phyloP scores from a whole-genome alignment of 129 eudicot genomes.

The Logfia minima region DNA sequence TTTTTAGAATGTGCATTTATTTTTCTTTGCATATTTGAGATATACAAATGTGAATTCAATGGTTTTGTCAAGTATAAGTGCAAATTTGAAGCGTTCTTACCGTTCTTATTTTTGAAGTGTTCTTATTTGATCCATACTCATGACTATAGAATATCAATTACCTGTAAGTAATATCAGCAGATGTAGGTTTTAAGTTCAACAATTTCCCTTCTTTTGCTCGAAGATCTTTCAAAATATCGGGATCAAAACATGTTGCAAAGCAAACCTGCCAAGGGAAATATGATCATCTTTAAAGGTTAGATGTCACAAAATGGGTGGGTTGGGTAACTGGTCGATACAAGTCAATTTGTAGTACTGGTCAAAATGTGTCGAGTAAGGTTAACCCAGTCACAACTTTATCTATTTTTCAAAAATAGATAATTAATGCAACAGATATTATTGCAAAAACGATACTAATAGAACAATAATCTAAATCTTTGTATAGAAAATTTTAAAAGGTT shows the following conservation, averaged over 20 bases:
- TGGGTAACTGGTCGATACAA: not conserved
- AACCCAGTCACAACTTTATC: not conserved
- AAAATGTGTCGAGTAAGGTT: not conserved
- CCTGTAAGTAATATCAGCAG: conserved; percentile 85
- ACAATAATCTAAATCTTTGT: not conserved
- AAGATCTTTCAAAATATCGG: conserved; percentile 67
- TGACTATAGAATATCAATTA: too few species aligned
- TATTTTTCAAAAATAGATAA: not conserved
- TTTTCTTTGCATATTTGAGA: too few species aligned
- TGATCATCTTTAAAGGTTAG: conserved; percentile 3
- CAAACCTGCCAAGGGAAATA: conserved; percentile 62
- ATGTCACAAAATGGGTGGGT: not conserved
- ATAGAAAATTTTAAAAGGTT: not conserved
- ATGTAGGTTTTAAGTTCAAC: conserved; percentile 72
- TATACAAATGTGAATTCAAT: too few species aligned
- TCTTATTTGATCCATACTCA: too few species aligned
- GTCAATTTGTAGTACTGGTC: not conserved
- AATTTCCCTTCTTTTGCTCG: conserved; percentile 78
- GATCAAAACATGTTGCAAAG: conserved; percentile 95
- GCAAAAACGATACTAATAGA: not conserved
- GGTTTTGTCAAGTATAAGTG: too few species aligned
- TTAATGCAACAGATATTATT: too few species aligned
- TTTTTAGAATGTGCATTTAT: too few species aligned
- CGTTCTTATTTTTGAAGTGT: too few species aligned
- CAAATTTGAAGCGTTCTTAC: too few species aligned